Evolutionary conservation across 2,329 filamentous ascomycete species (phyloP), one percentile per base, ranked within the genome.

Genomic region (Pseudocercospora vitis): DNA sequence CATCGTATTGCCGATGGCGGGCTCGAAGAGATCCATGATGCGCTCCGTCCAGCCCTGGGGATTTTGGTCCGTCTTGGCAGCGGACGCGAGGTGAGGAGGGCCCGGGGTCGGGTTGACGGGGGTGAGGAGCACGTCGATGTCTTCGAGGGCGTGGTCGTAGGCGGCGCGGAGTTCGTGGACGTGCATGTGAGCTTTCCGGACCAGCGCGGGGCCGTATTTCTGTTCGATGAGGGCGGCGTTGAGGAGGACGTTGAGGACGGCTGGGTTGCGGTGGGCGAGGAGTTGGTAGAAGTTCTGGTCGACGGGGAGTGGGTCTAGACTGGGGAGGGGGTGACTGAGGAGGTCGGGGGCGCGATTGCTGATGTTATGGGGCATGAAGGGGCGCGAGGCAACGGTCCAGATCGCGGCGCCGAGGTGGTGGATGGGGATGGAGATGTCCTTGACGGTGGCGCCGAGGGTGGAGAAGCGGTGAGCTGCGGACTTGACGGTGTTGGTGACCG

Each of bases 51-150:
- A 63, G 40, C 65, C 65, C 2, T 62, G 58, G 5, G 63, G 61
- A 14, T 66, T 64, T 5, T 49, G 40, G 6, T 47, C 59, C 8
- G 58, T 58, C 51, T 60, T 61, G 3, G 56, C 16, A 1, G 58
- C 47, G 7, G 58, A 52, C 7, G 53, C 51, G 0, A 72, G 72
- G 60, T 78, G 74, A 3, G 66, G 73, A 48, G 71, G 73, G 0
- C 72, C 77, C 1, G 78, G 73, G 0, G 71, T 72, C 5, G 76
- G 75, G 23, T 74, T 75, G 6, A 74, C 72, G 0, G 78, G 78
- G 51, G 76, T 75, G 35, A 81, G 59, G 7, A 81, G 65, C 4
- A 81, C 71, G 58, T 81, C 78, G n/a, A 74, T 68, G 0, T 71
- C 61, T 19, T 65, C 63, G 6, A 80, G 61, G 0, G 70, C 76